These are phyloP conservation scores for Chalaropsis thielavioides DNA, from an alignment of 2,329 filamentous ascomycete genomes.

Conservation along the genomic window DNA sequence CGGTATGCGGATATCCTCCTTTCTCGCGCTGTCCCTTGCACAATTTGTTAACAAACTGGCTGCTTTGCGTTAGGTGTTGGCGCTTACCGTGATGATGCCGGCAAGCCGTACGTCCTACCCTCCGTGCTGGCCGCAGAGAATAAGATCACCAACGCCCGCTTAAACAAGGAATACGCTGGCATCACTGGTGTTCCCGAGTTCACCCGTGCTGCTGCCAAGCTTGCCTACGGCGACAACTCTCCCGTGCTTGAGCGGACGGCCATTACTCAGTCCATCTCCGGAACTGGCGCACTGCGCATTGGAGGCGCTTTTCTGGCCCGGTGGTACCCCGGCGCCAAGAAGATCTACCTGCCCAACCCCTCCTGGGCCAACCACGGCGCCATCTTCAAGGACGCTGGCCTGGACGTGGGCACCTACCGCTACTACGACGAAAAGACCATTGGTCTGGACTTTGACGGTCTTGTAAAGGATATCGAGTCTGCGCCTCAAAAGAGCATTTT, in stretches of 20 bases:
- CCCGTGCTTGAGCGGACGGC: conserved; percentile 63
- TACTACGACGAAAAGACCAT: conserved; percentile 99
- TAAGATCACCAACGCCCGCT: conserved; percentile 58
- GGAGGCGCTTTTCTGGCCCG: conserved; percentile 85
- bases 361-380: conserved; percentile 98
- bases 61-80: conserved; percentile 53
- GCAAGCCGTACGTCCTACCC: conserved; percentile 94
- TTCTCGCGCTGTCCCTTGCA: conserved; percentile 1
- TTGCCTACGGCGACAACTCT: conserved; percentile 78
- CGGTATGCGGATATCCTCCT: conserved; percentile 37
- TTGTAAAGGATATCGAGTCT: conserved; percentile 78
- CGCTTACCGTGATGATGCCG: conserved; percentile 94
- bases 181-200: conserved; percentile 94
- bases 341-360: conserved; percentile 89
- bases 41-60: conserved; percentile 16
- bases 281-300: conserved; percentile 89
- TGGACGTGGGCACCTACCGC: conserved; percentile 86
- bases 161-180: conserved; percentile 96
- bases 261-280: conserved; percentile 96
- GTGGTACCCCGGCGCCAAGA: conserved; percentile 83
- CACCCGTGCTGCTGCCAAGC: conserved; percentile 76
- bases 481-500: conserved; percentile 79
- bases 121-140: conserved; percentile 82
- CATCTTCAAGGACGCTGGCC: conserved; percentile 84
- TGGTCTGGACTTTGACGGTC: conserved; percentile 89